Evolutionary conservation across 2,329 filamentous ascomycete genomes (phyloP).

Genomic region (Penicillium psychrosexuale): DNA sequence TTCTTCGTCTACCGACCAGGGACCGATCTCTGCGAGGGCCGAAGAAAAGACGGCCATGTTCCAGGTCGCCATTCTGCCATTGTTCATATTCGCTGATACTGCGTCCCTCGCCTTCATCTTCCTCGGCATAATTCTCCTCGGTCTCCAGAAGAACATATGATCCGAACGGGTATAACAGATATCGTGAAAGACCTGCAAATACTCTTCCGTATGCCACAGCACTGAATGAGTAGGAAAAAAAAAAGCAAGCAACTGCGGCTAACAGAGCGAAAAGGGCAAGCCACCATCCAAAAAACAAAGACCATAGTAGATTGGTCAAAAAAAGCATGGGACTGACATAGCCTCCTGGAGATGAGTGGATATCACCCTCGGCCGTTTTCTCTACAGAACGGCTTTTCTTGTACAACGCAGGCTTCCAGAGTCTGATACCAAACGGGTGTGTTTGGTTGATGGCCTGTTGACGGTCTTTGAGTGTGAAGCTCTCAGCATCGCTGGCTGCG

Average conservation of each 20-base stretch:
- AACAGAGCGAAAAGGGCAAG: constrained; percentile 71
- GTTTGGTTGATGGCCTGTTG: constrained; percentile 98
- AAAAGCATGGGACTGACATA: constrained; percentile 80
- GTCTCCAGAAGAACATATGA: constrained; percentile 91
- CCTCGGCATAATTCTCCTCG: constrained; percentile 89
- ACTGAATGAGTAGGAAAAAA: constrained; percentile 75
- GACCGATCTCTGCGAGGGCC: constrained; percentile 74
- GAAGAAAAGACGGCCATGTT: constrained; percentile 94
- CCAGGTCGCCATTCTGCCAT: constrained; percentile 96
- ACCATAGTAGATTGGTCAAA: constrained; percentile 88
- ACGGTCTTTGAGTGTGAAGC: constrained; percentile 94
- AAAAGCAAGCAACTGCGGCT: constrained; percentile 73
- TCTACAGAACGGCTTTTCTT: constrained; percentile 97
- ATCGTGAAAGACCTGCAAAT: constrained; percentile 77
- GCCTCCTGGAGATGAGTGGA: constrained; percentile 89
- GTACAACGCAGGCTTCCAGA: constrained; percentile 98
- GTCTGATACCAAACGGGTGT: constrained; percentile 95
- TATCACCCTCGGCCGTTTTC: constrained; percentile 92
- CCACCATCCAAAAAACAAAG: constrained; percentile 93
- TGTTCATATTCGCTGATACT: constrained; percentile 99
- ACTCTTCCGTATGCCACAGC: constrained; percentile 81
- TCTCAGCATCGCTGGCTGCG: constrained; percentile 85
- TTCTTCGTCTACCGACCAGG: constrained; percentile 78
- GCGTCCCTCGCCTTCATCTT: constrained; percentile 91
- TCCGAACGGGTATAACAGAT: constrained; percentile 93